A percentile compares a stretch with the other conserved stretches of the same genome.
Conservation (phyloP, 2,329 filamentous ascomycete species). For the Colletotrichum orbiculare region DNA sequence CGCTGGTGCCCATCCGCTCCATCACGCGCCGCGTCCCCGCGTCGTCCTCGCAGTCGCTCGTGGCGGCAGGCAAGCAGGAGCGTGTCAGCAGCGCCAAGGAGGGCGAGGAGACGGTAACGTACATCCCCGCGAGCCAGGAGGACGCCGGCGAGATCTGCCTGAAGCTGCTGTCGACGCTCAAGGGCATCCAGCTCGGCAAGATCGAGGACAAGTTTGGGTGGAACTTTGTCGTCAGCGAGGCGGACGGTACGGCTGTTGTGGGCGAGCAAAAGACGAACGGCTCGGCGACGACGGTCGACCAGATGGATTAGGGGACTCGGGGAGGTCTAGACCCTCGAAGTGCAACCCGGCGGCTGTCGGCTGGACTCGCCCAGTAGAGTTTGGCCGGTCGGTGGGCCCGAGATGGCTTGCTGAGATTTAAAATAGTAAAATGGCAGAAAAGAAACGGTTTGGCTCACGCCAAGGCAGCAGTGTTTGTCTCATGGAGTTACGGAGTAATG, state of each 20-base stretch:
- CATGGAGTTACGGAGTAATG: too few species aligned
- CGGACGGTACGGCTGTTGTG: conserved; percentile 55
- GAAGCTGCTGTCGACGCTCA: conserved; percentile 79
- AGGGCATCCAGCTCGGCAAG: conserved; percentile 88
- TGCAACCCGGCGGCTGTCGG: not conserved
- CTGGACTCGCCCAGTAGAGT: conserved; percentile 2
- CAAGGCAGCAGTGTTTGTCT: too few species aligned
- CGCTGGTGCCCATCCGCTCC: conserved; percentile 89
- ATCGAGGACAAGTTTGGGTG: conserved; percentile 82
- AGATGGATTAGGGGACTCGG: conserved; percentile 44
- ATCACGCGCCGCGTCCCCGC: conserved; percentile 75
- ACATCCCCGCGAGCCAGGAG: conserved; percentile 65
- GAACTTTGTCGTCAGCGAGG: conserved; percentile 62
- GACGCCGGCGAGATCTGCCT: conserved; percentile 80
- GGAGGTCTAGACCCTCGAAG: not conserved
- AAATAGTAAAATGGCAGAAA: conserved; percentile 21
- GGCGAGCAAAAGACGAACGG: conserved; percentile 40
- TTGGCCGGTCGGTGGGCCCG: not conserved
- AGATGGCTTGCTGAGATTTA: conserved; percentile 1
- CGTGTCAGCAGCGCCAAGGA: conserved; percentile 51
- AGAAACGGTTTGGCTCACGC: conserved; percentile 2
- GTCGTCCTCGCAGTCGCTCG: conserved; percentile 52
- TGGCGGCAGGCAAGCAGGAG: conserved; percentile 46
- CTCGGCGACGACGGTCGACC: conserved; percentile 44
- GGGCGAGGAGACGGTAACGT: conserved; percentile 63